phyloP scores from a whole-genome alignment of 2,329 filamentous ascomycete species.

The Ambrosiella cleistominuta region DNA sequence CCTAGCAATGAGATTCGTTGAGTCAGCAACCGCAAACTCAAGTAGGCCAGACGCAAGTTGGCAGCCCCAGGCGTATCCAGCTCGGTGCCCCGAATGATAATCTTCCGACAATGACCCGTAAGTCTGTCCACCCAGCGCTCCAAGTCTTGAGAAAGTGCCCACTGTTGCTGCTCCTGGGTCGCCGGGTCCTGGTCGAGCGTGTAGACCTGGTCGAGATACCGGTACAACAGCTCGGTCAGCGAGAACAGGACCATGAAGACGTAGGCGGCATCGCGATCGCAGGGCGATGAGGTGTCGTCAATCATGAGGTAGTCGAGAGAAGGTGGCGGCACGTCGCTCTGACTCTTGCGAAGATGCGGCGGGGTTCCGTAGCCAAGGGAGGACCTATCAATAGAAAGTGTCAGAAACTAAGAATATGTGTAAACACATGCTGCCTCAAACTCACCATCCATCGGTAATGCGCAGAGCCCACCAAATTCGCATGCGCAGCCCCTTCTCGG shows the following conservation, averaged over 20 bases:
- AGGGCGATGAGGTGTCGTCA: slow-evolving; percentile 11
- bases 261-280: slow-evolving; percentile 18
- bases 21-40: slow-evolving; percentile 29
- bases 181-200: slow-evolving; percentile 13
- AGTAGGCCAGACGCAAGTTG: slow-evolving; percentile 33
- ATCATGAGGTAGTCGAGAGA: slow-evolving; percentile 21
- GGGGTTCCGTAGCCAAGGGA: slow-evolving; percentile 37
- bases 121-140: slow-evolving; percentile 30
- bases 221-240: slow-evolving; percentile 26
- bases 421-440: background rate
- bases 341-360: slow-evolving; percentile 26
- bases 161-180: slow-evolving; percentile 11
- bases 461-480: slow-evolving; percentile 39
- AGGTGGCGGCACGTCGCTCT: slow-evolving; percentile 32
- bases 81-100: slow-evolving; percentile 26
- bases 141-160: slow-evolving; percentile 15
- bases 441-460: slow-evolving; percentile 37
- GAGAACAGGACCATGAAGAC: slow-evolving; percentile 29
- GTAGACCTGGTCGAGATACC: slow-evolving; percentile 16
- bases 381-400: slow-evolving; percentile 21
- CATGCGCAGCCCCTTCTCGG: slow-evolving; percentile 33
- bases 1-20: slow-evolving; percentile 27
- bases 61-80: slow-evolving; percentile 27
- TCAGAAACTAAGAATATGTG: background rate
- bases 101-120: slow-evolving; percentile 20